Conservation (phyloP, 202 grass and related monocot species). For the Eragrostis tef region DNA sequence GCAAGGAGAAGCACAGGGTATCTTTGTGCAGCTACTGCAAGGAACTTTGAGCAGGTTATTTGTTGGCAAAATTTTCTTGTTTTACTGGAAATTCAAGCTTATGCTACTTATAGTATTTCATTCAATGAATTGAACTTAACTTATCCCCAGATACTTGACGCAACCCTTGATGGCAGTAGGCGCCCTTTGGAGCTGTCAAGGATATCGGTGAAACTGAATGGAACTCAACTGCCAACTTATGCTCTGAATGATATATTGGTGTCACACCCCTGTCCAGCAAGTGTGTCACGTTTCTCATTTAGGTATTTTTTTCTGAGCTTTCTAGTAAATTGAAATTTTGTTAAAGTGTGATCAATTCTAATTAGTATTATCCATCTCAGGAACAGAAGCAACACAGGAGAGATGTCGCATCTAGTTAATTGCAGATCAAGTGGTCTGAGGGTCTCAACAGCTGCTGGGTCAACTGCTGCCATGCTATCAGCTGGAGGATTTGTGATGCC, state of each 20-base stretch:
- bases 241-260: conserved; percentile 93
- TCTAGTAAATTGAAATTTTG: conserved; percentile 11
- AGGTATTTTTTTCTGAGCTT: conserved; percentile 54
- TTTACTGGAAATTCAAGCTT: background rate
- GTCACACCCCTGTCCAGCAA: conserved; percentile 85
- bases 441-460: conserved; percentile 83
- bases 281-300: conserved; percentile 94
- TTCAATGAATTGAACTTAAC: background rate
- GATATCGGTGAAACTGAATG: conserved; percentile 75
- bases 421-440: conserved; percentile 89
- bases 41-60: conserved; percentile 80
- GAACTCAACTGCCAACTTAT: conserved; percentile 60
- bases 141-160: conserved; percentile 73
- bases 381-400: conserved; percentile 53
- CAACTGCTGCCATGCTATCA: conserved; percentile 94
- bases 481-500: conserved; percentile 83
- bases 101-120: background rate
- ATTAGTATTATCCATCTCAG: conserved; percentile 50
- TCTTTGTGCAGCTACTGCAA: conserved; percentile 80
- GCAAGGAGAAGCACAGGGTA: conserved; percentile 91
- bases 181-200: conserved; percentile 66
- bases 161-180: conserved; percentile 64
- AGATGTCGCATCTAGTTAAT: conserved; percentile 64
- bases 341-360: conserved; percentile 11
- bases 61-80: conserved; percentile 10